Base-by-base conservation (phyloP, 768 basidiomycete genomes). In the Rhizopogon sp. region DNA sequence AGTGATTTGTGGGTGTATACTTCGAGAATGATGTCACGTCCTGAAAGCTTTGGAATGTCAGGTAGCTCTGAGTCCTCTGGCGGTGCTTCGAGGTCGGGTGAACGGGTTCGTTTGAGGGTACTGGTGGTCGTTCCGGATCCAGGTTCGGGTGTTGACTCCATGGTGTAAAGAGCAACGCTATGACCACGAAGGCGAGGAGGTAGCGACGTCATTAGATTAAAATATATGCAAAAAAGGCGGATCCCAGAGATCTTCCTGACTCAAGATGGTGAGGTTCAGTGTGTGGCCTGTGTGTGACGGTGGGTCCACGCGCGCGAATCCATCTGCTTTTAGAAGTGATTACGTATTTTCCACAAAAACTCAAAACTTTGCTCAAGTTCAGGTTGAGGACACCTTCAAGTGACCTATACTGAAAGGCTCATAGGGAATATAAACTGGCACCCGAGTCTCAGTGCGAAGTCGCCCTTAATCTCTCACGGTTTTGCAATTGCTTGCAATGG, bases 1-100 rank as follows among this genome's bases (percentile, higher is more conserved):
- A 90, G 74, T 17, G 86, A 86, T 61, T 70, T 76, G 64, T 90
- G 88, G 11, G 85, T 88, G 61, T 80, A 88, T 51, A 88, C 83
- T 60, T 86, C 80, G 51, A 90, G 77, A 59, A 83, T 72, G 39
- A 82, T 70, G 50, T 85, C 25, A 25, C 25, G 80, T 54, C 74
- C 76, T 31, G 74, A 72, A 55, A 81, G 72, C 64, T 72, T 75
- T 43, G 82, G 87, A 57, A 81, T 65, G 22, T 72, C 71, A 49
- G 77, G 80, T 50, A 70, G 62, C 54, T 66, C 25, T 5, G 25
- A 25, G 25, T 25, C 67, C 56, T 61, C 65, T 47, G 60, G 62
- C 16, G 57, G 56, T 51, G 57, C 64, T 5, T 50, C 50, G 13
- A 45, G 25, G 11, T 45, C 71, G 56, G 64, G 44, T 51, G 71